Evolutionary conservation across 257 asterid species (phyloP), one percentile per base, ranked within the genome.

Genomic region (Paraleonurus japonicus): DNA sequence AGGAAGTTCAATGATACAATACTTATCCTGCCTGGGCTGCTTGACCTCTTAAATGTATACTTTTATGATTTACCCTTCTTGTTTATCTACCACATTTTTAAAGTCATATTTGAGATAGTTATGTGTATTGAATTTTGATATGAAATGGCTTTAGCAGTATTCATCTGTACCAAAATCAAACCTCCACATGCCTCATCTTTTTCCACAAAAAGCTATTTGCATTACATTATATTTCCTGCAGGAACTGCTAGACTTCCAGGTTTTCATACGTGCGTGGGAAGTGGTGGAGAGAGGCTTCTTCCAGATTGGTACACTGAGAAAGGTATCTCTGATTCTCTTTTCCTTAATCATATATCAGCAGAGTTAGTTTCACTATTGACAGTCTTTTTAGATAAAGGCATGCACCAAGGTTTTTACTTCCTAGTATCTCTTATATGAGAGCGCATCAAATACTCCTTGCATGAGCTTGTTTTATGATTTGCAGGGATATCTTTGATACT

Each of bases 211-310:
- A 15, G 45, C 67, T 48, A 26, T 39, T 54, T 13, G 24, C 24
- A 8, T 23, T 13, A 13, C 17, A 6, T 65, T 24, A 43, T 20
- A 41, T 39, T 61, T 81, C 62, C 74, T 24, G 53, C 85, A 91
- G 96, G 96, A 74, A 82, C 95, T 60, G 96, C 97, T 27, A 85
- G 97, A 71, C 90, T 91, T 57, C 96, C 96, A 47, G 97, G 97
- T 61, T 91, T 91, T 72, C 96, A 91, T 76, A 85, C 80, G 7
- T 89, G 96, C 59, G 97, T 91, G 81, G 97, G 97, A 79, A 83
- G 97, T 83, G 97, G 97, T 33, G 97, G 97, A 78, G 97, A 91
- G 87, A 82, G 92, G 81, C 85, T 83, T 37, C 89, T 89, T 65
- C 97, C 97, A 47, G 96, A 91, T 64, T 91, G 97, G 97, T 91